phyloP scores from a whole-genome alignment of 495 filamentous ascomycete species.

The Neurospora discreta region DNA sequence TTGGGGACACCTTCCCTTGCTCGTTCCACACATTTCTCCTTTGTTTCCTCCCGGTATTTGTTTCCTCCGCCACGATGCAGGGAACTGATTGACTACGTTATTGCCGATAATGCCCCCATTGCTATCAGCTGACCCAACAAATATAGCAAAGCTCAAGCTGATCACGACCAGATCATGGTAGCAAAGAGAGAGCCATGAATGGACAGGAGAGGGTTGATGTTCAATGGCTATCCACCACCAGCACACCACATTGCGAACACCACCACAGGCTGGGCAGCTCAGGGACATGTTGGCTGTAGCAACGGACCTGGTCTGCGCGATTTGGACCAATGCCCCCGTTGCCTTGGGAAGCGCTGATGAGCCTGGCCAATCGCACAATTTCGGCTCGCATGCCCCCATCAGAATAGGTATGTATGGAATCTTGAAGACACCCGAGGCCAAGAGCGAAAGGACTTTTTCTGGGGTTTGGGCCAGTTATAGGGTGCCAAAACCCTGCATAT shows the following conservation, averaged over 20 bases:
- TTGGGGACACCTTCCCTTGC: background rate
- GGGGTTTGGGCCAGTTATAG: background rate
- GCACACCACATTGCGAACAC: background rate
- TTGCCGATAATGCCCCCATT: background rate
- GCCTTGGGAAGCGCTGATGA: constrained; percentile 9
- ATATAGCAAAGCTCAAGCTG: background rate
- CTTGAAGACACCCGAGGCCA: background rate
- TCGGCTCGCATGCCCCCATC: constrained; percentile 8
- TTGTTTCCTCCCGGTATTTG: background rate
- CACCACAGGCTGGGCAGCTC: background rate
- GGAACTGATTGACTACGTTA: background rate
- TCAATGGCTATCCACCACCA: background rate
- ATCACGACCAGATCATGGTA: background rate
- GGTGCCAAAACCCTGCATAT: background rate
- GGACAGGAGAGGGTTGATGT: background rate
- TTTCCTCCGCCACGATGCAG: background rate
- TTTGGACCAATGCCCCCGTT: constrained; percentile 28
- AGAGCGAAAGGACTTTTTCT: background rate
- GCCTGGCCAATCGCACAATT: constrained; percentile 16
- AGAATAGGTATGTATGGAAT: background rate
- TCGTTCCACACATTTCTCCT: background rate
- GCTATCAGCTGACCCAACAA: background rate
- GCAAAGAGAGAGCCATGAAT: background rate
- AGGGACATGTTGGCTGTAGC: constrained; percentile 12
- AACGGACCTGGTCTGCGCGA: constrained; percentile 28